Base-by-base conservation (phyloP, 768 basidiomycete genomes). In the Grammothele lineata region DNA sequence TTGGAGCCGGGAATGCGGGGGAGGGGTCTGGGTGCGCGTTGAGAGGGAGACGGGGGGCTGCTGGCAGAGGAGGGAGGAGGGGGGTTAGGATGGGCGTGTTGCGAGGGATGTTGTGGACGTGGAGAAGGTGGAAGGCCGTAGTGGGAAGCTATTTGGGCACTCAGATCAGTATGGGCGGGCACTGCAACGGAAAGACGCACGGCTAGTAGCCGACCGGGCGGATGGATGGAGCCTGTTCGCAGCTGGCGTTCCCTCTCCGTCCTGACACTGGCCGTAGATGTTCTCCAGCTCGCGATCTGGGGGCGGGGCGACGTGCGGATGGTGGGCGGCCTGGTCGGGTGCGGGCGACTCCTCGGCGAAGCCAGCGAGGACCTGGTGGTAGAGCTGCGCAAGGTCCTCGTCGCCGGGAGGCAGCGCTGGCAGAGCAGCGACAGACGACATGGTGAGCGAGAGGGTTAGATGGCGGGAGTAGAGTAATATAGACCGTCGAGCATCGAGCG, bases 291-390 rank as follows among this genome's bases (percentile, higher is more conserved):
- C 62, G 39, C 58, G 56, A 26, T 57, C 58, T 30, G 48, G 15
- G 23, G 39, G 25, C 36, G 22, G 42, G 26, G 40, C 17, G 21
- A 25, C 12, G 22, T n/a, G 6, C 17, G 11, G 2, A 18, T 37
- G n/a, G 49, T 41, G 56, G 50, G 45, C 45, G 40, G 51, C 37
- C 39, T 37, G 58, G 32, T 50, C 57, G 14, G 54, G 48, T 22
- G 64, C 52, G 23, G 66, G 63, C 0, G 74, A 64, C 56, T 76
- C 74, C 41, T 84, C 80, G 24, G 72, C 65, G 56, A 85, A 88
- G 23, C 77, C 78, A 37, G 77, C 78, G 70, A 83, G 82, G 18
- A 88, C 85, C 62, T 86, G 82, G 53, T 87, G 77, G 64, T 87
- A 89, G 36, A 89, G 75, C 47, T 75, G 73, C 55, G 86, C 82